A percentile compares a stretch with the other conserved stretches of the same genome.
phyloP scores from a whole-genome alignment of 2,329 filamentous ascomycete genomes.

The Ceratocystis huliohia region DNA sequence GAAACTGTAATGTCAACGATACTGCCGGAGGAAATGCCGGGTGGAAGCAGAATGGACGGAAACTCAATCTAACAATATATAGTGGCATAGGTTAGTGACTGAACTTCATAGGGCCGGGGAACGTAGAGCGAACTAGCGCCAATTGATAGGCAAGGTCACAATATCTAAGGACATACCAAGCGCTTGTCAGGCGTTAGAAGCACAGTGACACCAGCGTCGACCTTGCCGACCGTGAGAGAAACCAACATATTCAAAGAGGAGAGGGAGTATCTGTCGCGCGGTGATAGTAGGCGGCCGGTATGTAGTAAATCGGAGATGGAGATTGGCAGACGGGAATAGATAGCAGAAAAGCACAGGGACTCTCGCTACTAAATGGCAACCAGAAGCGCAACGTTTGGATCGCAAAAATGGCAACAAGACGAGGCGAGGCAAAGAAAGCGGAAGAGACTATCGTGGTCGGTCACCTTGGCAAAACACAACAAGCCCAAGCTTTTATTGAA shows the following conservation, averaged over 20 bases:
- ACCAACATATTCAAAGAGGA: conserved; percentile 58
- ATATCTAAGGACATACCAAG: conserved; percentile 48
- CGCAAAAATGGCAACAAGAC: no score
- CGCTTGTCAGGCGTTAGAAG: conserved; percentile 94
- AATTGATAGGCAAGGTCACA: background rate
- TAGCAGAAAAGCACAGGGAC: no score
- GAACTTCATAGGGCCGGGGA: background rate
- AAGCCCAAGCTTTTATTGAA: no score
- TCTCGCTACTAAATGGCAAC: no score
- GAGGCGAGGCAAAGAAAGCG: no score
- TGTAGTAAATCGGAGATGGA: background rate
- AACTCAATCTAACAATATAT: conserved; percentile 69
- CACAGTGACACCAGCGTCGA: conserved; percentile 95
- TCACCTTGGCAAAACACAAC: no score
- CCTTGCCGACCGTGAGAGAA: conserved; percentile 96
- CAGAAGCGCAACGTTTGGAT: no score
- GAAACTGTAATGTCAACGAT: conserved; percentile 96
- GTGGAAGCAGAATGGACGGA: conserved; percentile 88
- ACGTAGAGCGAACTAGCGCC: background rate
- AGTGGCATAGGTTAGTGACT: conserved; percentile 23
- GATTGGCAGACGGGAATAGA: background rate
- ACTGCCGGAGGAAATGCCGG: conserved; percentile 87
- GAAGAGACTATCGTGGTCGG: no score
- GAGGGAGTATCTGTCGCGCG: background rate
- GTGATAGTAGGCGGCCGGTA: background rate